A percentile compares a stretch with the other conserved stretches of the same genome.
Conservation (phyloP, 1,139 yeast genomes). For the Yamadazyma oceani region DNA sequence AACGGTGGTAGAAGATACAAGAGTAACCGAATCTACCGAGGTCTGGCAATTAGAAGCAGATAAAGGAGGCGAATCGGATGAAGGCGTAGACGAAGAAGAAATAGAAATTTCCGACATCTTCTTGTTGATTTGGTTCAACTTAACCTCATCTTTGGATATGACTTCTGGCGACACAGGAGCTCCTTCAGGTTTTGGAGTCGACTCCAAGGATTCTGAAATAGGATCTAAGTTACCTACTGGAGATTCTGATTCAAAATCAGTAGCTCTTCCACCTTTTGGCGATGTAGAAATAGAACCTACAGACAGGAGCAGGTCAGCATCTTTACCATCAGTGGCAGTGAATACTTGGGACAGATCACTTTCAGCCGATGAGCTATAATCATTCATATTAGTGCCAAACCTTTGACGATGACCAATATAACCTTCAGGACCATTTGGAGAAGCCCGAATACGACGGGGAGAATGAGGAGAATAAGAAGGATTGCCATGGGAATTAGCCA, state of each 20-base stretch:
- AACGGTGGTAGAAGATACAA: not conserved
- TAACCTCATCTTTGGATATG: slow-evolving; percentile 2
- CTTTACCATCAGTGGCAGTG: slow-evolving; percentile 34
- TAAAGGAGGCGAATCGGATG: slow-evolving; percentile 4
- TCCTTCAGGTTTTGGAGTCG: slow-evolving; percentile 34
- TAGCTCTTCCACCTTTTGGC: slow-evolving; percentile 8
- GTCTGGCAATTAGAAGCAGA: slow-evolving; percentile 6
- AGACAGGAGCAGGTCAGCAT: slow-evolving; percentile 45
- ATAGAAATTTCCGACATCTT: slow-evolving; percentile 8
- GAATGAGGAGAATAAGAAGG: slow-evolving; percentile 4
- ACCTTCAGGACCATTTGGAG: slow-evolving; percentile 1
- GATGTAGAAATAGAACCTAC: slow-evolving; percentile 12
- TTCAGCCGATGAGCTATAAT: slow-evolving; percentile 36
- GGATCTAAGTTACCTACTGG: slow-evolving; percentile 36
- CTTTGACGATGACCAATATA: slow-evolving; percentile 2
- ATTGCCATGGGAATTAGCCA: slow-evolving; percentile 21
- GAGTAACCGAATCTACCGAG: too few species aligned
- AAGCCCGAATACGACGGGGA: not conserved
- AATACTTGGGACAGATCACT: slow-evolving; percentile 45
- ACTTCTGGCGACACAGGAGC: slow-evolving; percentile 5
- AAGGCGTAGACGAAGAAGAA: slow-evolving; percentile 7
- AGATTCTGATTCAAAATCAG: slow-evolving; percentile 13
- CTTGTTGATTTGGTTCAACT: slow-evolving; percentile 7
- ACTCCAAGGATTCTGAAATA: slow-evolving; percentile 42
- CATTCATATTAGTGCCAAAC: slow-evolving; percentile 5